phyloP scores from a whole-genome alignment of 108 stramenopile species.

The Skeletonema menzelii region DNA sequence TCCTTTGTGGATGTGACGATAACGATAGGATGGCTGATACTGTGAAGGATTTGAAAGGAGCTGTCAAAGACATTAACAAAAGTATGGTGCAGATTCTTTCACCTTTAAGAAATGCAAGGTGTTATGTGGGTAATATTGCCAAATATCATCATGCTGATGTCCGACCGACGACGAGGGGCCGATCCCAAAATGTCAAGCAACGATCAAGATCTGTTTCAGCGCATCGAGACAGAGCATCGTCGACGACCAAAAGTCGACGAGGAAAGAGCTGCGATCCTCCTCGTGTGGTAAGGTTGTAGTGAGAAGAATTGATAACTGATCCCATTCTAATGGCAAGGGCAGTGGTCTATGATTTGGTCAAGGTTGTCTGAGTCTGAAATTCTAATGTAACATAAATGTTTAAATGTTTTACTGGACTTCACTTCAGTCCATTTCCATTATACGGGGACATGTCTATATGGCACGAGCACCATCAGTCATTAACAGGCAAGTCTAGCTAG shows the following conservation, averaged over 20 bases:
- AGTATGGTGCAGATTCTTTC: neutral
- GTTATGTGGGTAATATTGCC: too few relatives aligned
- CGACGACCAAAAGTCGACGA: neutral
- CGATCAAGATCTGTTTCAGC: neutral
- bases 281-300: neutral
- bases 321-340: too few relatives aligned
- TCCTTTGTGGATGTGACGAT: neutral
- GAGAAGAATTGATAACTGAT: too few relatives aligned
- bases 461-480: too few relatives aligned
- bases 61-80: neutral
- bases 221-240: neutral
- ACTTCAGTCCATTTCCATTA: too few relatives aligned
- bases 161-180: neutral
- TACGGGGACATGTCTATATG: too few relatives aligned
- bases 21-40: neutral
- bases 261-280: neutral
- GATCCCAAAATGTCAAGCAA: neutral
- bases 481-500: too few relatives aligned
- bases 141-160: neutral
- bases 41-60: neutral
- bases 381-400: too few relatives aligned
- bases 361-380: too few relatives aligned
- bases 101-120: neutral
- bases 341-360: too few relatives aligned
- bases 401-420: too few relatives aligned